phyloP scores from a whole-genome alignment of 2,329 filamentous ascomycete species.

The Penicillium sp. region DNA sequence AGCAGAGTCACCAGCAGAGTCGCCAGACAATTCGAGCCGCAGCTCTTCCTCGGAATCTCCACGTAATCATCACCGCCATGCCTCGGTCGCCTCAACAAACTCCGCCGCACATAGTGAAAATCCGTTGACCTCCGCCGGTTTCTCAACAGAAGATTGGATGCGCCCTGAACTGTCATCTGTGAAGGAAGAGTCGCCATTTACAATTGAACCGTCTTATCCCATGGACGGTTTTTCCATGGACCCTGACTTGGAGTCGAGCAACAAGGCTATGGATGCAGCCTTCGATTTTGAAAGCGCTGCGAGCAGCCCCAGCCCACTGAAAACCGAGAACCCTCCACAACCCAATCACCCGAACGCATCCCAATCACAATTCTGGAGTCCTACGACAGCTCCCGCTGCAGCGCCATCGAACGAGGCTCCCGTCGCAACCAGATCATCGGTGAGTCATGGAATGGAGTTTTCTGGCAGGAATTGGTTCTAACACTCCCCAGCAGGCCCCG shows the following conservation, averaged over 20 bases:
- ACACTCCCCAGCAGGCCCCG: conserved; percentile 21
- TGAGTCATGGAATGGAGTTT: conserved; percentile 23
- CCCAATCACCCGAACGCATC: conserved; percentile 24
- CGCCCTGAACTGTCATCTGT: conserved; percentile 36
- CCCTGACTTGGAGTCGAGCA: conserved; percentile 46
- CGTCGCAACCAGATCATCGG: conserved; percentile 24
- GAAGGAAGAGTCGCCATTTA: conserved; percentile 43
- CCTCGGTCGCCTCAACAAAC: conserved; percentile 42
- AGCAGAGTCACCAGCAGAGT: conserved; percentile 46
- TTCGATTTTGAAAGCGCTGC: conserved; percentile 52
- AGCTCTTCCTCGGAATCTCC: conserved; percentile 47
- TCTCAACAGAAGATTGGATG: conserved; percentile 39
- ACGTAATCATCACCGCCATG: conserved; percentile 41
- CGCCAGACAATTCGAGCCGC: conserved; percentile 44
- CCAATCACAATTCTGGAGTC: conserved; percentile 29
- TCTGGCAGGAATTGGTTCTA: not conserved
- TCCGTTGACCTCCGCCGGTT: conserved; percentile 36
- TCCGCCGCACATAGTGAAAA: conserved; percentile 42
- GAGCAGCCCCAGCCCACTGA: conserved; percentile 47
- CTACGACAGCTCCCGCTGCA: conserved; percentile 21
- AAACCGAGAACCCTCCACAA: conserved; percentile 26
- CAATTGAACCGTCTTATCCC: conserved; percentile 37
- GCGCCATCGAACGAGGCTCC: conserved; percentile 8
- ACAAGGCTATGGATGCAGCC: conserved; percentile 49
- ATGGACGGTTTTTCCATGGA: conserved; percentile 36